Base-by-base conservation (phyloP, 169 alveolate species). In the Plasmodium yoelii region DNA sequence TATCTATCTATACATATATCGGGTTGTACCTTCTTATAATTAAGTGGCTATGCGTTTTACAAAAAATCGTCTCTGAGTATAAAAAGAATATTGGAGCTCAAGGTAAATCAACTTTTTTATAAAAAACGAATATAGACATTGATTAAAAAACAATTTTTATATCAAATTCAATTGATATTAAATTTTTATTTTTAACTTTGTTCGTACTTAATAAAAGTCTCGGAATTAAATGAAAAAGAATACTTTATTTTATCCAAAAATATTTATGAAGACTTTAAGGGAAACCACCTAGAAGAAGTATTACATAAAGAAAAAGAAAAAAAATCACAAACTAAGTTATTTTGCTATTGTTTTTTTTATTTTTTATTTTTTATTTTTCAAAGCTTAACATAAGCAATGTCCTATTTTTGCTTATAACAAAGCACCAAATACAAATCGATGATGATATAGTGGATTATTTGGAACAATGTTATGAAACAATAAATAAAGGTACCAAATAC, bases 151-250 rank as follows among this genome's bases (percentile, higher is more conserved):
- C 42, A 2, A 34, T 34, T 34, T 4, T 34, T 34, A 28, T 34
- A 4, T 34, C 7, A 34, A 34, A 34, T 34, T 34, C 42, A 34
- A 3, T 34, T 34, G 42, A 5, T 34, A 34, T 34, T 34, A 34
- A 34, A 34, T 34, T 22, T 44, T 42, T 7, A n/a, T 18, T 19
- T 67, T 10, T 18, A 6, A 26, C 10, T 55, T 60, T 64, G 2
- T n/a, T 15, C 46, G 22, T 28, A 28, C 1, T 74, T 74, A 47
- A 57, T 15, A 15, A 42, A 53, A 77, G 88, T 77, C 28, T 77
- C 88, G 28, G 88, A 77, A 42, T 68, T 77, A 8, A 77, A 77
- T 56, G 88, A 77, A 77, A 77, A 64, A 53, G 88, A 77, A 18
- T 77, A 77, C 69, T 69, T 47, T 26, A 77, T 77, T 24, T 51